These are phyloP conservation scores for Suillus discolor DNA, from an alignment of 768 basidiomycete species.

Conservation along the genomic window DNA sequence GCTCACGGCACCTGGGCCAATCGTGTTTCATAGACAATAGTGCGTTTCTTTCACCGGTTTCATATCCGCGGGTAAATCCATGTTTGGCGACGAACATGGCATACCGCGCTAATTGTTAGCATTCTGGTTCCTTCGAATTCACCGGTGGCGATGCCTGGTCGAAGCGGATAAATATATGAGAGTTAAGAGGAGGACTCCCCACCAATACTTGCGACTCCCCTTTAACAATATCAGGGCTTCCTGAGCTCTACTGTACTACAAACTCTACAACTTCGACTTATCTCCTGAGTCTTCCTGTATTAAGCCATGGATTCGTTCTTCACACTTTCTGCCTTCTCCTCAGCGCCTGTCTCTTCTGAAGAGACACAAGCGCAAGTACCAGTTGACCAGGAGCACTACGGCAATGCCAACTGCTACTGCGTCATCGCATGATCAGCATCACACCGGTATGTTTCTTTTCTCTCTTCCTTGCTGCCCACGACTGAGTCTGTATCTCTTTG, in stretches of 20 bases:
- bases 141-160: not conserved
- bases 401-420: not conserved
- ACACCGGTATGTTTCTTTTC: not conserved
- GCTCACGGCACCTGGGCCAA: not conserved
- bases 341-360: not conserved
- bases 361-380: slow-evolving; percentile 7
- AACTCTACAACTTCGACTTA: not conserved
- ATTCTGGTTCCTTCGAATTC: not conserved
- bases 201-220: not conserved
- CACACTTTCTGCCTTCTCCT: not conserved
- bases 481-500: not conserved
- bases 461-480: not conserved
- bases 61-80: not conserved
- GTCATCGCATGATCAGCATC: slow-evolving; percentile 1
- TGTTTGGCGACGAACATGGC: not conserved
- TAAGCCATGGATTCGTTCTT: slow-evolving; percentile 1
- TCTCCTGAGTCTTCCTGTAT: not conserved
- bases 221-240: not conserved
- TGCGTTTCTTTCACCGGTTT: not conserved
- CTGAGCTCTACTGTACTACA: not conserved
- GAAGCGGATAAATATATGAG: slow-evolving; percentile 1
- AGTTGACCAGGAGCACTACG: not conserved
- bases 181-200: not conserved
- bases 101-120: not conserved
- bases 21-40: not conserved